phyloP scores from a whole-genome alignment of 108 stramenopile genomes.

The Pseudonitzschia pungens region DNA sequence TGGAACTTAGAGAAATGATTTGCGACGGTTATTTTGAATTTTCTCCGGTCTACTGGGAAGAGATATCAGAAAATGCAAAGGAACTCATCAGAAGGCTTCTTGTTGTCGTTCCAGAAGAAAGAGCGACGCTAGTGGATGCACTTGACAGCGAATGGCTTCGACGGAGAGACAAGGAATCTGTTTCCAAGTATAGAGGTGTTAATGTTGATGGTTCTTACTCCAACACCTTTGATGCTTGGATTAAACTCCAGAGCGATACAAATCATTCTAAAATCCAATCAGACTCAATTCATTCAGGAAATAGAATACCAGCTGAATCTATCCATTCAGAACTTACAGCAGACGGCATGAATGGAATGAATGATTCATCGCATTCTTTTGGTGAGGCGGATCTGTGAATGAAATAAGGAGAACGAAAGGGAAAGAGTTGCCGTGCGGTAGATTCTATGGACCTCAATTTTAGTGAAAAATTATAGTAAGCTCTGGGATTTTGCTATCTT shows the following conservation, averaged over 20 bases:
- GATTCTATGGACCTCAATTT: no score
- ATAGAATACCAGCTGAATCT: no score
- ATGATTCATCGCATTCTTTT: neutral
- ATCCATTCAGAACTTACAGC: neutral
- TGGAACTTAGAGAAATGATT: constrained; percentile 27
- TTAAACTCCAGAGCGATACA: constrained; percentile 10
- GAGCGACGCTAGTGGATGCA: constrained; percentile 36
- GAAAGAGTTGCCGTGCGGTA: no score
- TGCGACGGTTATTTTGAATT: constrained; percentile 37
- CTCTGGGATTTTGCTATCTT: no score
- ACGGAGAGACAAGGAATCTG: constrained; percentile 31
- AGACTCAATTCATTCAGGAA: no score
- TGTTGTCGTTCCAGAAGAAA: constrained; percentile 37
- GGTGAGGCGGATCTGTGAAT: neutral
- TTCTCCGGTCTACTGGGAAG: constrained; percentile 42
- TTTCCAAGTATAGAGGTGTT: constrained; percentile 7
- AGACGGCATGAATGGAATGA: neutral
- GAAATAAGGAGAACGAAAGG: no score
- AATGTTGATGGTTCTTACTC: constrained; percentile 21
- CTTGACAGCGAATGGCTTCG: constrained; percentile 39
- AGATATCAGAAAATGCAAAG: constrained; percentile 53
- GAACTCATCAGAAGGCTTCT: constrained; percentile 53
- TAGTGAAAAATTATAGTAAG: no score
- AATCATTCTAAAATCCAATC: neutral
- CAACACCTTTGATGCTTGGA: constrained; percentile 29